Conservation (phyloP, 805 yeast genomes). For the Nakazawaea holstii region DNA sequence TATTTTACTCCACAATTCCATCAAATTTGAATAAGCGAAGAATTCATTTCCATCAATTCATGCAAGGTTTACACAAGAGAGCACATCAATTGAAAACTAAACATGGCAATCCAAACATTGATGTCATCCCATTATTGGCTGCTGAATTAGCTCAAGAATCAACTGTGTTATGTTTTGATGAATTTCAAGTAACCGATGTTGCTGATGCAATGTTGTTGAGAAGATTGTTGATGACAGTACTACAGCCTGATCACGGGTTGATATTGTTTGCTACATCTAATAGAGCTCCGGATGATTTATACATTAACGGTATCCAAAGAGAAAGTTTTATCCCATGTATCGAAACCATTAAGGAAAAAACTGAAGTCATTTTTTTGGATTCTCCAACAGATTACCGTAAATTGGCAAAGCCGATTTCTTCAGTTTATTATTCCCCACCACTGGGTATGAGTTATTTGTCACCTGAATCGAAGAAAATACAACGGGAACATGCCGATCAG, state of each 20-base stretch:
- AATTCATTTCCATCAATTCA: slow-evolving; percentile 93
- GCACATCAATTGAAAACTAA: slow-evolving; percentile 66
- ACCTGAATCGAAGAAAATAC: slow-evolving; percentile 41
- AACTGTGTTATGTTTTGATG: slow-evolving; percentile 88
- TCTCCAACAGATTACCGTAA: slow-evolving; percentile 94
- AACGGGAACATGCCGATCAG: slow-evolving; percentile 55
- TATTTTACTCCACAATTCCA: slow-evolving; percentile 85
- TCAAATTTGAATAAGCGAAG: slow-evolving; percentile 69
- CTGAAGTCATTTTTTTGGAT: slow-evolving; percentile 73
- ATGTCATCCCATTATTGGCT: slow-evolving; percentile 80
- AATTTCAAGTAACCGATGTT: slow-evolving; percentile 96
- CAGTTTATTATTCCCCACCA: slow-evolving; percentile 72
- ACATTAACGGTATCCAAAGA: slow-evolving; percentile 91
- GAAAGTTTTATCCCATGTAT: slow-evolving; percentile 91
- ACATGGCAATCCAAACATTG: slow-evolving; percentile 63
- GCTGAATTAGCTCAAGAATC: slow-evolving; percentile 73
- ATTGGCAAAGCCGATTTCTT: slow-evolving; percentile 74
- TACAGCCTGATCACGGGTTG: slow-evolving; percentile 74
- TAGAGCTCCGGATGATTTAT: slow-evolving; percentile 90
- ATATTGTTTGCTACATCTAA: slow-evolving; percentile 91
- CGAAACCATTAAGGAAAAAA: slow-evolving; percentile 63
- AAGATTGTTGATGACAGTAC: slow-evolving; percentile 59
- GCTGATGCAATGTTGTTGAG: slow-evolving; percentile 97
- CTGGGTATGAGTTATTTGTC: slow-evolving; percentile 54
- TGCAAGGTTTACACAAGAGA: slow-evolving; percentile 89